Percentiles rank a stretch among this genome's conserved stretches.
Evolutionary conservation across 164 flowering plant species (phyloP).

Genomic region (Vitis cinerea): DNA sequence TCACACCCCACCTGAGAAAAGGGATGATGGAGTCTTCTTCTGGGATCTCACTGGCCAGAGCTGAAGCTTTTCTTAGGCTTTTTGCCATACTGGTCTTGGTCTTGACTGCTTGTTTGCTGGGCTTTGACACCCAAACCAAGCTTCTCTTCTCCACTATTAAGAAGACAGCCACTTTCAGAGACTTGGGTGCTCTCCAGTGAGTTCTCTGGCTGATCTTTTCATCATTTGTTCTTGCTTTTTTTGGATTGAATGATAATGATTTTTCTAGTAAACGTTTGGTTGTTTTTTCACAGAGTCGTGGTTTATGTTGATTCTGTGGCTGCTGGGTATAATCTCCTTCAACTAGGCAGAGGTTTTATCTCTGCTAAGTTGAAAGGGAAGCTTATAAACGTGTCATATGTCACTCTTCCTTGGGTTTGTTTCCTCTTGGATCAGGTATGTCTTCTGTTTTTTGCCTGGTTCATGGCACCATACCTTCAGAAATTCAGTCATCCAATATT

Average conservation of each 20-base stretch:
- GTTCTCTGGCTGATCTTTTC: neutral
- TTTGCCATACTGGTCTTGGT: constrained; percentile 23
- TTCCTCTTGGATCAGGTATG: constrained; percentile 71
- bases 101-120: constrained; percentile 43
- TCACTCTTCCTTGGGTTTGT: constrained; percentile 38
- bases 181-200: constrained; percentile 49
- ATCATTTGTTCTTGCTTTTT: constrained; percentile 1
- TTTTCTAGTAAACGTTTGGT: neutral
- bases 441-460: neutral
- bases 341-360: constrained; percentile 30
- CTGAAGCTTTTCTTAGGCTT: constrained; percentile 32
- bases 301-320: constrained; percentile 41
- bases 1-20: neutral
- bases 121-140: constrained; percentile 46
- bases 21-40: constrained; percentile 13
- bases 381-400: constrained; percentile 3
- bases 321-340: constrained; percentile 62
- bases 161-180: constrained; percentile 46
- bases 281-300: constrained; percentile 26
- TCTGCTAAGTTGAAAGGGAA: constrained; percentile 8
- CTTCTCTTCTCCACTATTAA: constrained; percentile 18
- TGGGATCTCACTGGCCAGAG: constrained; percentile 3
- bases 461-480: too few species aligned
- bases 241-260: neutral
- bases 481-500: too few species aligned